phyloP scores from a whole-genome alignment of 331 rosid genomes.

The Rosa hybrid region DNA sequence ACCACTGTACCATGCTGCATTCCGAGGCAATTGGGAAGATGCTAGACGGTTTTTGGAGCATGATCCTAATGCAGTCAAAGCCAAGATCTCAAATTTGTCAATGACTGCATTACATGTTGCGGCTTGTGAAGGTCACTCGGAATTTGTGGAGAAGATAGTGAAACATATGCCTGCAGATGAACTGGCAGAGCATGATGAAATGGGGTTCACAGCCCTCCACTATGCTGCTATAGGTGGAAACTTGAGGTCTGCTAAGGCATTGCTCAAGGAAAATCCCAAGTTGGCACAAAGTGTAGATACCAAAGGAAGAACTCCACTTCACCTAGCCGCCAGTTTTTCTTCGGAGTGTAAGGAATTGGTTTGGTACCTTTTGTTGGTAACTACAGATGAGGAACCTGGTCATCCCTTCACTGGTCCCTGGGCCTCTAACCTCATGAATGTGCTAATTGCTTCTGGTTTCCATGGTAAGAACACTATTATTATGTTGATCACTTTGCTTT shows the following conservation, averaged over 20 bases:
- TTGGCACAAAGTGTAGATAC: conserved; percentile 29
- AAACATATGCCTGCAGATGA: conserved; percentile 33
- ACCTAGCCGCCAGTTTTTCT: conserved; percentile 29
- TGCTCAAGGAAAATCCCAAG: conserved; percentile 36
- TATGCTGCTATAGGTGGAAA: conserved; percentile 50
- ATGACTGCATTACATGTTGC: conserved; percentile 19
- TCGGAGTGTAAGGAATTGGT: conserved; percentile 41
- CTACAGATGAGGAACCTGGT: conserved; percentile 42
- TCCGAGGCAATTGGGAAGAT: conserved; percentile 16
- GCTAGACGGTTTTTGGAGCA: conserved; percentile 7
- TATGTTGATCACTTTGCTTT: not conserved
- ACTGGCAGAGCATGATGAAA: conserved; percentile 25
- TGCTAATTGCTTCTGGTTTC: conserved; percentile 57
- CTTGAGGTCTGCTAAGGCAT: conserved; percentile 36
- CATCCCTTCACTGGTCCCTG: conserved; percentile 49
- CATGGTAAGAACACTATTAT: conserved; percentile 34
- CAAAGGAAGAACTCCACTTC: conserved; percentile 40
- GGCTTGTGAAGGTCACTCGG: conserved; percentile 3
- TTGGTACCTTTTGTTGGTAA: conserved; percentile 49
- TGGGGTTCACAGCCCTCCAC: conserved; percentile 42
- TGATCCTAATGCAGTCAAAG: not conserved
- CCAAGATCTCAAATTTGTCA: conserved; percentile 3
- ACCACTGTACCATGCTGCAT: conserved; percentile 14
- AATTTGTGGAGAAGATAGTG: conserved; percentile 20
- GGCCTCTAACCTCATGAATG: conserved; percentile 36